Evolutionary conservation across 352 stramenopile genomes (phyloP), one percentile per base, ranked within the genome.

Genomic region (Elongisporangium anandrum): DNA sequence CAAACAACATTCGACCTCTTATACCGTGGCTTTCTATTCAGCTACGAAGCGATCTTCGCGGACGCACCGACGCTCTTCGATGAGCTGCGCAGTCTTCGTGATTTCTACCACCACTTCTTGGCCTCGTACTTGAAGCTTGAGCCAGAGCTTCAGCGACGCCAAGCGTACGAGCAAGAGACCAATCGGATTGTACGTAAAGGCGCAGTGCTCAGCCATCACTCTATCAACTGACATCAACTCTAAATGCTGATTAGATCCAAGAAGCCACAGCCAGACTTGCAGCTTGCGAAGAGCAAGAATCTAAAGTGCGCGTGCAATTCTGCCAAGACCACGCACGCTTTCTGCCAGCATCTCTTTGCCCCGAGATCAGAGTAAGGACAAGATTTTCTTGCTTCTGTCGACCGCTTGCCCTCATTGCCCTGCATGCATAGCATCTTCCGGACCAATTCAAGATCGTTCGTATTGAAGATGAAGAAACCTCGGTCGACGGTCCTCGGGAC

Each of bases 81-180:
- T 20, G 85, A 95, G 29, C 60, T 95, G 24, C 68, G 59, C 19
- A 95, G 77, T 52, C 74, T 95, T 50, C 74, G 81, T 16, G 81
- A 92, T 45, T 95, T 95, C 54, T 95, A 95, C 59, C 71, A 72
- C n/a, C 85, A 90, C 17, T 95, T 95, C 54, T 24, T 87, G 17
- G 63, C 57, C 12, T 89, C 85, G 8, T 92, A 91, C 61, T 59
- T 69, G 52, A 75, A 85, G 26, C 66, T 93, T 9, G 69, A 67
- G 2, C 51, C 63, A 1, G 85, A 95, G 61, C 63, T 93, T 10
- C 59, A 73, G 56, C 75, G 85, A 47, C 70, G 85, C 26, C 71
- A 67, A 45, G 59, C 68, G n/a, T 87, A 86, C 47, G 78, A 90
- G 19, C 56, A 67, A 26, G 77, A 79, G 58, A 61, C 89, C 24